Conservation (phyloP, 805 yeast genomes). For the Sugiyamaella marilandica region DNA sequence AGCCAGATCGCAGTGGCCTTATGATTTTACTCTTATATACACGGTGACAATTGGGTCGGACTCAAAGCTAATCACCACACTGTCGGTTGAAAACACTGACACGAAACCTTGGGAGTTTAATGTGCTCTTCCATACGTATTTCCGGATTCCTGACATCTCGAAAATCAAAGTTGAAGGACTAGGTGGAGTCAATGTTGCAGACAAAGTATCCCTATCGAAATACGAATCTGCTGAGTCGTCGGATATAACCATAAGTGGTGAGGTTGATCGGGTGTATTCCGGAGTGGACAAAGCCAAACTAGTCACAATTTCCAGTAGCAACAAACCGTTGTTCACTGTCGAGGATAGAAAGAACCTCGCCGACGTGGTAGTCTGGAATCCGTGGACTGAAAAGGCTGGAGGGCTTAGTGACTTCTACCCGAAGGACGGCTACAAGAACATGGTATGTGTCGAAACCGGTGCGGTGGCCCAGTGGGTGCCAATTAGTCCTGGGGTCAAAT, state of each 20-base stretch:
- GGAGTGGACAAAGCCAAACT: slow-evolving; percentile 42
- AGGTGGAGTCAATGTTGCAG: slow-evolving; percentile 65
- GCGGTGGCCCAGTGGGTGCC: slow-evolving; percentile 63
- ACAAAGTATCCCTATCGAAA: slow-evolving; percentile 62
- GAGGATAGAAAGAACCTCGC: slow-evolving; percentile 53
- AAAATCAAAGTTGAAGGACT: slow-evolving; percentile 74
- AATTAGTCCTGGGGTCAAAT: slow-evolving; percentile 65
- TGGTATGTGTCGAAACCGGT: slow-evolving; percentile 97
- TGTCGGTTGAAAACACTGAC: slow-evolving; percentile 74
- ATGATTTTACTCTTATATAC: slow-evolving; percentile 73
- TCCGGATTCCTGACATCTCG: slow-evolving; percentile 67
- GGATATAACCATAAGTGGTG: slow-evolving; percentile 39
- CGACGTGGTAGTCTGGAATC: slow-evolving; percentile 92
- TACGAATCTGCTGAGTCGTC: slow-evolving; percentile 27
- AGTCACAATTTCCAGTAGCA: slow-evolving; percentile 65
- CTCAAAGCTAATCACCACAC: slow-evolving; percentile 50
- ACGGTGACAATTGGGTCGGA: slow-evolving; percentile 59
- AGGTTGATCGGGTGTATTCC: slow-evolving; percentile 80
- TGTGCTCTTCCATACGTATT: slow-evolving; percentile 92
- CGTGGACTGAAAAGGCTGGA: slow-evolving; percentile 81
- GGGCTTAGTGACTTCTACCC: slow-evolving; percentile 89
- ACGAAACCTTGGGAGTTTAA: slow-evolving; percentile 70
- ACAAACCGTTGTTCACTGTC: slow-evolving; percentile 65
- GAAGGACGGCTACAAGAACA: slow-evolving; percentile 70
- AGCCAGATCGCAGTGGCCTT: slow-evolving; percentile 52